A percentile compares a stretch with the other conserved stretches of the same genome.
Conservation (phyloP, 2,329 filamentous ascomycete species). For the Sclerotinia subarctica region DNA sequence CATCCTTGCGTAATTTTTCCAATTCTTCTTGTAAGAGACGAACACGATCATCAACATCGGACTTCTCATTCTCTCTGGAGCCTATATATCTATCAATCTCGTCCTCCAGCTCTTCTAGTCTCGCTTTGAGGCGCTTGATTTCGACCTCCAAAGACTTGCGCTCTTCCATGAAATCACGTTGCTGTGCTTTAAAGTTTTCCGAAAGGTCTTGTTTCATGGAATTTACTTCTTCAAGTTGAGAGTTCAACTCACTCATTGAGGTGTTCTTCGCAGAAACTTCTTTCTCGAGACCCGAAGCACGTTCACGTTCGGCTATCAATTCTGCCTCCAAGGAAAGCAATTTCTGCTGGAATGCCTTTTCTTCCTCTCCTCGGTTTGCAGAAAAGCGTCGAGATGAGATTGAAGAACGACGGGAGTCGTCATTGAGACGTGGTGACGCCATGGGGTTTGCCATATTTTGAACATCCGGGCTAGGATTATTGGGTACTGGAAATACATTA, state of each 20-base stretch:
- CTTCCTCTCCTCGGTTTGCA: conserved; percentile 55
- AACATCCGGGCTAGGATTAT: conserved; percentile 46
- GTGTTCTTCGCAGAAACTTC: conserved; percentile 59
- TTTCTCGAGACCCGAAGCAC: conserved; percentile 62
- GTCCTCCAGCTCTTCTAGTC: conserved; percentile 85
- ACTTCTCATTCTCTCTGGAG: conserved; percentile 78
- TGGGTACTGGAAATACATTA: conserved; percentile 52
- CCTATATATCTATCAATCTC: conserved; percentile 83
- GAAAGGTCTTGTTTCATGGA: conserved; percentile 92
- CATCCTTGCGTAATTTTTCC: conserved; percentile 57
- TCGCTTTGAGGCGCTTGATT: conserved; percentile 69
- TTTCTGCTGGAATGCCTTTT: conserved; percentile 59
- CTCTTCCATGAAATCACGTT: conserved; percentile 83
- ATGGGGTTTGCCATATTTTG: conserved; percentile 45
- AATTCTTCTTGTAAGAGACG: conserved; percentile 69
- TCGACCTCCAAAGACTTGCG: conserved; percentile 80
- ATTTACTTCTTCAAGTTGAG: conserved; percentile 77
- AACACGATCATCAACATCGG: conserved; percentile 64
- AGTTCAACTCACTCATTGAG: conserved; percentile 60
- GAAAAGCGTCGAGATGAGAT: conserved; percentile 60
- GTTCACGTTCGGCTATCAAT: conserved; percentile 69
- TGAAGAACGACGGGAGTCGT: conserved; percentile 56
- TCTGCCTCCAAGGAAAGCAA: conserved; percentile 73
- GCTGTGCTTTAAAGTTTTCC: conserved; percentile 88
- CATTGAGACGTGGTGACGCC: conserved; percentile 36